These are phyloP conservation scores for Septoria linicola DNA, from an alignment of 2,329 filamentous ascomycete genomes.

Conservation along the genomic window DNA sequence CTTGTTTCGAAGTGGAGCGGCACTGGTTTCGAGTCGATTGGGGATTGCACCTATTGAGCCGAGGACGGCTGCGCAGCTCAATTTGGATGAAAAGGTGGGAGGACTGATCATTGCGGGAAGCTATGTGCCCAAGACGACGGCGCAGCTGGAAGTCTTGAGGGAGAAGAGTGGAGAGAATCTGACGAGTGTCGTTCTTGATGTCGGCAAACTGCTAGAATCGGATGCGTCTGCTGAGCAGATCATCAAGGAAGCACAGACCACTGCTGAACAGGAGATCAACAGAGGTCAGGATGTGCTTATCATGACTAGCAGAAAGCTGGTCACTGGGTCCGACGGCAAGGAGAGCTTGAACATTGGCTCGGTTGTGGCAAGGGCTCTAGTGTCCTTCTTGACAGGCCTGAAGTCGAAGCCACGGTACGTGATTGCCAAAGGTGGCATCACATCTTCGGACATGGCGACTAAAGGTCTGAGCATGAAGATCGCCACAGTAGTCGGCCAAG, in stretches of 20 bases:
- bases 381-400: constrained; percentile 50
- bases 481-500: constrained; percentile 57
- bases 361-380: constrained; percentile 52
- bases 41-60: constrained; percentile 55
- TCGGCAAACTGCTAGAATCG: constrained; percentile 49
- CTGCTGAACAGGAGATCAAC: constrained; percentile 37
- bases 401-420: constrained; percentile 55
- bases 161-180: constrained; percentile 44
- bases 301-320: constrained; percentile 58
- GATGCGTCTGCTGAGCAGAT: constrained; percentile 39
- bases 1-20: constrained; percentile 49
- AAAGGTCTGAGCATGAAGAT: constrained; percentile 56
- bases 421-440: constrained; percentile 61
- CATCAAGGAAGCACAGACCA: constrained; percentile 39
- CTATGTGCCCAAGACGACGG: constrained; percentile 60
- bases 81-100: constrained; percentile 41
- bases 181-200: constrained; percentile 50
- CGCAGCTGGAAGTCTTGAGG: constrained; percentile 50
- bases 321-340: constrained; percentile 51
- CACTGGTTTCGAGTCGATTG: constrained; percentile 52
- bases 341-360: constrained; percentile 57
- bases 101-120: constrained; percentile 58
- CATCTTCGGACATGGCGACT: constrained; percentile 58
- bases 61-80: constrained; percentile 49
- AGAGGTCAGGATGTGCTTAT: constrained; percentile 55